Evolutionary conservation across 345 rosid genomes (phyloP).

Genomic region (Barbarea vulgaris): DNA sequence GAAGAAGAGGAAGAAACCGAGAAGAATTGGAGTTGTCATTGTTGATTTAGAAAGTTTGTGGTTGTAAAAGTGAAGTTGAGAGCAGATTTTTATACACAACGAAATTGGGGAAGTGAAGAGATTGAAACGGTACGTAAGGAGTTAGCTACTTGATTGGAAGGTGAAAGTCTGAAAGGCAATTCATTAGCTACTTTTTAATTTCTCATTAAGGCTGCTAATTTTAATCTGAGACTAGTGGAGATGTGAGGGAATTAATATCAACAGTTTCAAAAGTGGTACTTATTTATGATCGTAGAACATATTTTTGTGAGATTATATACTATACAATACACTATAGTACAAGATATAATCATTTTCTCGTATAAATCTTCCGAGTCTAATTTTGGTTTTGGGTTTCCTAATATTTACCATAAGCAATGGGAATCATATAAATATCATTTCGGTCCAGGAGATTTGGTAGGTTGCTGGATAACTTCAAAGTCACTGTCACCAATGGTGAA

Average conservation of each 20-base stretch:
- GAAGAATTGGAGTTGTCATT: slow-evolving; percentile 4
- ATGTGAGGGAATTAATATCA: neutral
- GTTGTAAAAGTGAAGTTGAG: neutral
- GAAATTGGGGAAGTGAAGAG: slow-evolving; percentile 16
- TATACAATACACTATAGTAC: neutral
- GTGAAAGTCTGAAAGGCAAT: slow-evolving; percentile 6
- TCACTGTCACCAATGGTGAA: neutral
- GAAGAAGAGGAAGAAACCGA: neutral
- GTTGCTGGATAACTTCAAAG: no score
- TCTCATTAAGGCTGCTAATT: neutral
- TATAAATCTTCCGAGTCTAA: neutral
- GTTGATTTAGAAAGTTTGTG: neutral
- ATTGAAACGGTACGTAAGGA: slow-evolving; percentile 33
- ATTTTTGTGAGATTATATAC: slow-evolving; percentile 9
- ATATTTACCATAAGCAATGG: neutral
- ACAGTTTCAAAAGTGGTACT: neutral
- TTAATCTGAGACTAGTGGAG: slow-evolving; percentile 30
- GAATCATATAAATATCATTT: no score
- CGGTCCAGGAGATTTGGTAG: no score
- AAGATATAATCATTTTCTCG: neutral
- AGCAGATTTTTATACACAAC: slow-evolving; percentile 25
- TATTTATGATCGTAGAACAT: neutral
- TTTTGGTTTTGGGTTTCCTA: neutral
- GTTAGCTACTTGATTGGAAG: slow-evolving; percentile 15
- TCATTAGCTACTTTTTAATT: no score